These are phyloP conservation scores for Penicillium roqueforti DNA, from an alignment of 495 filamentous ascomycete genomes.

Conservation along the genomic window DNA sequence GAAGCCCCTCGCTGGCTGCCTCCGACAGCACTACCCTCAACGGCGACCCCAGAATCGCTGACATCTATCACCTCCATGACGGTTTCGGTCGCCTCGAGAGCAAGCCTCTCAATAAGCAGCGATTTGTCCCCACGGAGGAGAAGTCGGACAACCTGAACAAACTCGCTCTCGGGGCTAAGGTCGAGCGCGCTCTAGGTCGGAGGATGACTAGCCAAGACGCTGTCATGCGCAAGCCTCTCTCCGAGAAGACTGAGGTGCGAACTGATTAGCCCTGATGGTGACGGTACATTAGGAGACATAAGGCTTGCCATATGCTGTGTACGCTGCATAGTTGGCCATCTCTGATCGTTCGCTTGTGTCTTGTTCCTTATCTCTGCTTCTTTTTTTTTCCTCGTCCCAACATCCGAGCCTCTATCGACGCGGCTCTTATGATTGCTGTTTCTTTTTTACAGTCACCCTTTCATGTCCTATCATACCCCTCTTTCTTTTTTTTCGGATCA, in stretches of 20 bases:
- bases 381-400: slow-evolving; percentile 8
- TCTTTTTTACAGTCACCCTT: slow-evolving; percentile 2
- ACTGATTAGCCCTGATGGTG: slow-evolving; percentile 22
- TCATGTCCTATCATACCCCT: slow-evolving; percentile 23
- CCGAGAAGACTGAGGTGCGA: slow-evolving; percentile 42
- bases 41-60: slow-evolving; percentile 54
- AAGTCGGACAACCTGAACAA: slow-evolving; percentile 86
- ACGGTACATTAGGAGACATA: not conserved
- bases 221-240: slow-evolving; percentile 62
- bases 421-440: slow-evolving; percentile 14
- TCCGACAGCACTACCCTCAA: slow-evolving; percentile 59
- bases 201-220: slow-evolving; percentile 92
- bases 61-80: slow-evolving; percentile 77
- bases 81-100: slow-evolving; percentile 88
- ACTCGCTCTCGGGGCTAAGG: slow-evolving; percentile 86
- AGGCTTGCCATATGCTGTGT: not conserved
- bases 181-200: slow-evolving; percentile 85
- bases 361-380: slow-evolving; percentile 6
- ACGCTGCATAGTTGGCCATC: not conserved
- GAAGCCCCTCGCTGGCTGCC: slow-evolving; percentile 65
- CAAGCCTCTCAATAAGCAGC: slow-evolving; percentile 76
- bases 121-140: slow-evolving; percentile 74
- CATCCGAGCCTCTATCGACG: not conserved
- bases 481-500: slow-evolving; percentile 10
- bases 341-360: slow-evolving; percentile 3